Base-by-base conservation (phyloP, 352 stramenopile genomes). In the Globisporangium perplexum region DNA sequence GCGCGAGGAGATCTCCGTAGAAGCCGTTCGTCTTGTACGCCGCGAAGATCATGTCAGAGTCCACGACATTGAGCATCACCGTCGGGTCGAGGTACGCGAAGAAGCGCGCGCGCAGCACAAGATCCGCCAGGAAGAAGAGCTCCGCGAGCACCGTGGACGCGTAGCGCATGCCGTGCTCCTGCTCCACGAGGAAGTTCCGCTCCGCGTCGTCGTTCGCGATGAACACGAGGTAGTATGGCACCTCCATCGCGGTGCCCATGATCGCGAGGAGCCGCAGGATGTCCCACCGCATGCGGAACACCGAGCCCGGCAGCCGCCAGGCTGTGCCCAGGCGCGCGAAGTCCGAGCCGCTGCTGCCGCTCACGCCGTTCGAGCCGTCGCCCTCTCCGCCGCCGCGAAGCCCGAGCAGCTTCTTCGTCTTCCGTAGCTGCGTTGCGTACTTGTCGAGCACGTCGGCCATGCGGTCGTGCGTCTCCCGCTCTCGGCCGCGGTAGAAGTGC, bases 391-490 rank as follows among this genome's bases (percentile, higher is more conserved):
- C 66, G 15, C 53, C 64, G 6, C 68, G 70, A 23, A 82, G 62
- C 3, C 80, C 80, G 3, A 93, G 56, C 8, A 93, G 43, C 43
- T 91, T 88, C 45, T 88, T 87, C 0, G 77, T 90, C 55, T 93
- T 93, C 8, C 73, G 66, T 30, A 90, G 47, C 47, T 90, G 82
- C 1, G 67, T 83, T 1, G 68, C 54, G 51, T 90, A 76, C 26
- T 74, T 83, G 1, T 87, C 74, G 5, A 85, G 66, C 1, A 61
- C 71, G 3, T 72, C 58, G 0, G 24, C 47, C 78, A 90, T 87
- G 30, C 63, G 61, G 20, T 50, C 51, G 26, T 62, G 55, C 1
- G 62, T 65, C 22, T 73, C 62, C 1, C 43, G 14, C 14, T 77
- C 62, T 23, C 39, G 49, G 0, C 68, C 72, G 11, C 71, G 59